Base-by-base conservation (phyloP, 164 flowering plant genomes). In the Vitis amurensis region DNA sequence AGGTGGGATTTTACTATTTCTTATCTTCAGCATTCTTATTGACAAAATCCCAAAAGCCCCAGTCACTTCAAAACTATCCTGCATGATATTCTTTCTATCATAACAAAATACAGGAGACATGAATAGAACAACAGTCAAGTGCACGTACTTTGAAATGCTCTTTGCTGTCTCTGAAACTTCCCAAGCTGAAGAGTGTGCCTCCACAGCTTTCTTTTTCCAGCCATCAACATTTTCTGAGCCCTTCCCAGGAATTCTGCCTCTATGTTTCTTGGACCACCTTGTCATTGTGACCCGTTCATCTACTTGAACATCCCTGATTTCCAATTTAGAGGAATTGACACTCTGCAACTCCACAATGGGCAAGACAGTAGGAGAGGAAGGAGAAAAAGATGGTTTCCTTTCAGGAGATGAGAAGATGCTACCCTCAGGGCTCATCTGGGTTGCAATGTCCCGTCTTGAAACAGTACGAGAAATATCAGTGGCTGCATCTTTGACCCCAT, bases 341-440 rank as follows among this genome's bases (percentile, higher is more conserved):
- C 74, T 82, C 62, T 80, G 87, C 71, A 82, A 37, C 75, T 92
- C 97, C 17, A 77, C 71, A 49, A 83, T 72, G 52, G 95, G 91
- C 19, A 79, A 71, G 60, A 74, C 74, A 8, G 86, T 74, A 7
- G 88, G 77, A 64, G 83, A 69, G 11, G 84, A 73, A n/a, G 79
- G 55, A 68, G 87, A 76, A 70, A 82, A 81, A 27, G 89, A 82
- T 56, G 74, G 78, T 74, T 80, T 78, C 63, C 71, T 72, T 68
- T 79, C 68, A 23, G 94, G 88, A 72, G 98, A 93, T 14, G 97
- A 87, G 19, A 68, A 73, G 12, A 74, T 61, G 80, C 95, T 89
- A 23, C 85, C 78, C 55, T 82, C 89, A 17, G 98, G 98, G 75
- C 98, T 96, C 99, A 96, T 96, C 72, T 96, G 99, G 6, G 98